These are phyloP conservation scores for Diaporthe sp. DNA, from an alignment of 2,329 filamentous ascomycete species.

Conservation along the genomic window DNA sequence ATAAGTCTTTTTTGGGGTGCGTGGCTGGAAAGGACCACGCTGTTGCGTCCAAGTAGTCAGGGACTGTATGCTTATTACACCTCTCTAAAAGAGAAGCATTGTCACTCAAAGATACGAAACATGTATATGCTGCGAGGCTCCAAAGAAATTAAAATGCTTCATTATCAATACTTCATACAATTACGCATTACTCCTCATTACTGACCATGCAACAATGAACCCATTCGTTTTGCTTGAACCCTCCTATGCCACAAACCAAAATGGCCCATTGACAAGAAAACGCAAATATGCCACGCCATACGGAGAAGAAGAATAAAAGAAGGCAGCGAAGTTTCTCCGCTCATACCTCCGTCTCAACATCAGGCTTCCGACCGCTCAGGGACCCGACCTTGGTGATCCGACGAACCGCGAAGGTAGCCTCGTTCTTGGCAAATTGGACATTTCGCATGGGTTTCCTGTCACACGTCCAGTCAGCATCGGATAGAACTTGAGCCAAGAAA, in stretches of 20 bases:
- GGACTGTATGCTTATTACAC: background rate
- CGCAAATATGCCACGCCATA: background rate
- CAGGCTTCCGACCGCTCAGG: slow-evolving; percentile 85
- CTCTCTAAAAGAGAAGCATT: background rate
- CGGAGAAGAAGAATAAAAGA: background rate
- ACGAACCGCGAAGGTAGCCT: slow-evolving; percentile 82
- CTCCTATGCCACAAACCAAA: background rate
- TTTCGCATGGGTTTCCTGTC: slow-evolving; percentile 82
- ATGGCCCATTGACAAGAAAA: background rate
- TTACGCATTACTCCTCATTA: background rate
- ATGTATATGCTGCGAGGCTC: background rate
- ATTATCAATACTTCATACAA: slow-evolving; percentile 29
- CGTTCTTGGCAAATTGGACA: slow-evolving; percentile 87
- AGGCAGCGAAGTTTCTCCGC: no score
- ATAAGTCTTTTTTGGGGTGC: background rate
- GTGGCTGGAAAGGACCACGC: background rate
- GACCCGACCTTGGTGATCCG: slow-evolving; percentile 84
- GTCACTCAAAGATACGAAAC: background rate
- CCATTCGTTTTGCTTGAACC: background rate
- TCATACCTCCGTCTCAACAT: slow-evolving; percentile 84
- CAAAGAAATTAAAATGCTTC: background rate
- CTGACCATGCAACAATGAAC: background rate
- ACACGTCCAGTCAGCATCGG: slow-evolving; percentile 1
- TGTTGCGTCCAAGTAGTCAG: no score
- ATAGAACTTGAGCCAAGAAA: background rate